A percentile compares a stretch with the other conserved stretches of the same genome.
Evolutionary conservation across 768 basidiomycete species (phyloP).

Genomic region (Mycena sanguinolenta): DNA sequence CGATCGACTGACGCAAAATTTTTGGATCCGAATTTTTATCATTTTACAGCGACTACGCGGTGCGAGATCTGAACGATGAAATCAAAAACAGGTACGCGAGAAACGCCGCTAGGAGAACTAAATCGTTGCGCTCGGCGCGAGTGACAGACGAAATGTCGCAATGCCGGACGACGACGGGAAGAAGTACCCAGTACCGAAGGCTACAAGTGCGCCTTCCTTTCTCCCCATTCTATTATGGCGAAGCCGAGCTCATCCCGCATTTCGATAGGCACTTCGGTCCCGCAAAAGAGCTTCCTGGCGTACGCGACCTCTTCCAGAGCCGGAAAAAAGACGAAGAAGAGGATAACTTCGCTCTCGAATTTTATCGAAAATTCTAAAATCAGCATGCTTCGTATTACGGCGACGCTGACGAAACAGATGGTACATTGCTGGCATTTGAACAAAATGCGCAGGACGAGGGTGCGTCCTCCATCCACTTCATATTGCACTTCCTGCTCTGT

Average conservation of each 20-base stretch:
- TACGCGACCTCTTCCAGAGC: constrained; percentile 86
- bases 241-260: neutral
- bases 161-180: constrained; percentile 95
- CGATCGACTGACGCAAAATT: no score
- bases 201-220: constrained; percentile 82
- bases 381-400: constrained; percentile 93
- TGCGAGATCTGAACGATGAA: constrained; percentile 96
- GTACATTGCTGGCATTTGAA: constrained; percentile 79
- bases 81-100: constrained; percentile 97
- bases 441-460: constrained; percentile 79
- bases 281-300: constrained; percentile 45
- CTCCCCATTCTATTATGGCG: neutral
- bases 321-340: constrained; percentile 91
- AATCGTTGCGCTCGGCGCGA: constrained; percentile 97
- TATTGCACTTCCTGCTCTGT: neutral
- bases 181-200: constrained; percentile 97
- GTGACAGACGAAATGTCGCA: constrained; percentile 93
- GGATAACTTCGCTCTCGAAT: constrained; percentile 80
- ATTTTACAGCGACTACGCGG: constrained; percentile 94
- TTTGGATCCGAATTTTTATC: constrained; percentile 58
- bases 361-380: constrained; percentile 90
- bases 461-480: constrained; percentile 47
- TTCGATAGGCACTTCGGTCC: constrained; percentile 4
- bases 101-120: constrained; percentile 98
- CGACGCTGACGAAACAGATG: constrained; percentile 86